Percentiles rank a stretch among this genome's conserved stretches.
These are phyloP conservation scores for Endoconidiophora laricicola DNA, from an alignment of 2,329 filamentous ascomycete genomes.

Conservation along the genomic window DNA sequence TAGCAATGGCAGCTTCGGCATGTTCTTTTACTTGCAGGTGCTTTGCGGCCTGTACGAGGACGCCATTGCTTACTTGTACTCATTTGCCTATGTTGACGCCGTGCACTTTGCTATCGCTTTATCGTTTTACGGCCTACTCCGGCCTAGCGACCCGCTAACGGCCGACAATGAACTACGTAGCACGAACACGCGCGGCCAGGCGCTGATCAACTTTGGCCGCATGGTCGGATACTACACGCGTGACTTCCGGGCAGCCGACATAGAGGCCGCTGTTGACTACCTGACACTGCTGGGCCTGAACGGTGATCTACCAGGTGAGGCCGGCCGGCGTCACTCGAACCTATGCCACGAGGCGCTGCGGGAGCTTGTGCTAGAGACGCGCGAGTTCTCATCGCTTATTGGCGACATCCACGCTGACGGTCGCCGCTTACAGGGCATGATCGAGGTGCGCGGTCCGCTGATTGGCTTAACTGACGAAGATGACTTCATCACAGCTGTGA, in stretches of 20 bases:
- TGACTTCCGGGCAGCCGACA: constrained; percentile 83
- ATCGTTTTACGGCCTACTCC: constrained; percentile 74
- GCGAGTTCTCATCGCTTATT: constrained; percentile 85
- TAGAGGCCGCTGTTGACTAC: constrained; percentile 84
- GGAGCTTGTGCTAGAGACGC: constrained; percentile 88
- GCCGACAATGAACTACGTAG: constrained; percentile 54
- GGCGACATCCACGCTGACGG: constrained; percentile 84
- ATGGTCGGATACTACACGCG: constrained; percentile 91
- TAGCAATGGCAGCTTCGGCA: constrained; percentile 57
- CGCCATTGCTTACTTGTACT: constrained; percentile 78
- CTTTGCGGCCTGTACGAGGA: constrained; percentile 88
- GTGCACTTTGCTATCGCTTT: constrained; percentile 88
- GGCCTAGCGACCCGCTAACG: constrained; percentile 65
- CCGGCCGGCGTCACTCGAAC: constrained; percentile 58
- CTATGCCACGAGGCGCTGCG: constrained; percentile 86
- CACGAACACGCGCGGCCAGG: constrained; percentile 48
- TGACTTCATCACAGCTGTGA: constrained; percentile 83
- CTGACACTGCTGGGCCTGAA: constrained; percentile 84
- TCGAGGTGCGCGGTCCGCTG: constrained; percentile 68
- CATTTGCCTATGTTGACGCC: constrained; percentile 80
- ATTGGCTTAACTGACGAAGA: constrained; percentile 66
- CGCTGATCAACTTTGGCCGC: constrained; percentile 86
- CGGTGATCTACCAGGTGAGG: constrained; percentile 57
- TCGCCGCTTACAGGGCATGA: constrained; percentile 65
- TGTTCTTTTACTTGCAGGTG: constrained; percentile 86